These are phyloP conservation scores for Brettanomyces bruxellensis DNA, from an alignment of 805 yeast species.

Conservation along the genomic window DNA sequence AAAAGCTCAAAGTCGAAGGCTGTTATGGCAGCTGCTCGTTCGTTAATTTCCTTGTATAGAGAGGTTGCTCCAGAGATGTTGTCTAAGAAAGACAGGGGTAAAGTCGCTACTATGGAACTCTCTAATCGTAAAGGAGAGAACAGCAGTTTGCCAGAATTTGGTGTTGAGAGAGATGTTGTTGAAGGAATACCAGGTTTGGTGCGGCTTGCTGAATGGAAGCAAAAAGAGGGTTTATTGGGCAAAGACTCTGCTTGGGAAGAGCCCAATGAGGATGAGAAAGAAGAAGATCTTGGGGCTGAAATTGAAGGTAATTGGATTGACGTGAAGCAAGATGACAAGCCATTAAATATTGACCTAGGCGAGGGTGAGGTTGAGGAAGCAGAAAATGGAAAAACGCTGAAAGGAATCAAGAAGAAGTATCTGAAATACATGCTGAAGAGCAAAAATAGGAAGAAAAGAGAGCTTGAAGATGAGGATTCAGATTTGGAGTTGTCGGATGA, in stretches of 20 bases:
- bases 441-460: constrained; percentile 21
- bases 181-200: constrained; percentile 90
- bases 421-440: constrained; percentile 24
- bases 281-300: constrained; percentile 38
- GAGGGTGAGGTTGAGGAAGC: constrained; percentile 30
- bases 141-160: constrained; percentile 51
- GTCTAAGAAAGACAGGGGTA: constrained; percentile 84
- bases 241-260: constrained; percentile 39
- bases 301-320: constrained; percentile 90
- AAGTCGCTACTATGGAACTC: constrained; percentile 75
- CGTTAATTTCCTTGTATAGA: constrained; percentile 77
- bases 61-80: constrained; percentile 97
- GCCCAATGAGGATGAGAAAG: constrained; percentile 40
- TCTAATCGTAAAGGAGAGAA: constrained; percentile 39
- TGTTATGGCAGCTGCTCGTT: constrained; percentile 89
- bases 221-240: constrained; percentile 44
- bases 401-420: constrained; percentile 26
- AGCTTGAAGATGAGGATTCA: constrained; percentile 27
- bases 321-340: constrained; percentile 68
- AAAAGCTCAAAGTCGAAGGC: constrained; percentile 91
- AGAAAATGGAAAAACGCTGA: constrained; percentile 5
- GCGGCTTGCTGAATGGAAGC: constrained; percentile 78
- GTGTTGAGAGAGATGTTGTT: constrained; percentile 56
- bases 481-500: constrained; percentile 46
- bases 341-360: constrained; percentile 44